Evolutionary conservation across 352 stramenopile species (phyloP).

Genomic region (Phytophthora ohioensis): DNA sequence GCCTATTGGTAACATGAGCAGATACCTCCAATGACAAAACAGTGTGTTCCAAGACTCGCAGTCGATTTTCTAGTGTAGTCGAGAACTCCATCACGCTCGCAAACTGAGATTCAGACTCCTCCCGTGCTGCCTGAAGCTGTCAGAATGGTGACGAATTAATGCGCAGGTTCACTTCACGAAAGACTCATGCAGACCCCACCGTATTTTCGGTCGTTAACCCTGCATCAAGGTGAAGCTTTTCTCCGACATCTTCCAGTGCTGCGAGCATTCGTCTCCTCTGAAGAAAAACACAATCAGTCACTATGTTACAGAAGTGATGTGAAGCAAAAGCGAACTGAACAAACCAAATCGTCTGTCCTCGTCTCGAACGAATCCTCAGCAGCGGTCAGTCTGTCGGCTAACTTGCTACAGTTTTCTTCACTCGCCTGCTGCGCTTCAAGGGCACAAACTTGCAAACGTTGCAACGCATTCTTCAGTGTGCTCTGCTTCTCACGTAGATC

Average conservation of each 20-base stretch:
- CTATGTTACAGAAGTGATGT: background rate
- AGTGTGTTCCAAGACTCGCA: constrained; percentile 38
- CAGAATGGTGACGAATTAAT: background rate
- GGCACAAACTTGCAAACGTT: constrained; percentile 54
- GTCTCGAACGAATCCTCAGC: constrained; percentile 56
- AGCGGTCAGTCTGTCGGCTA: constrained; percentile 48
- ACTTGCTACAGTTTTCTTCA: constrained; percentile 37
- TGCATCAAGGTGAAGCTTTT: constrained; percentile 31
- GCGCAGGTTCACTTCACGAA: background rate
- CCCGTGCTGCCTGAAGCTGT: constrained; percentile 27
- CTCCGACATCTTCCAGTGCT: constrained; percentile 33
- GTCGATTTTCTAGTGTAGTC: constrained; percentile 34
- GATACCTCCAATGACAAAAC: constrained; percentile 33
- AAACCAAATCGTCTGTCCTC: constrained; percentile 67
- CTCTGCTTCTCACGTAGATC: constrained; percentile 61
- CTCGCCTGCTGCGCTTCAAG: constrained; percentile 49
- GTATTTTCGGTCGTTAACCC: constrained; percentile 19
- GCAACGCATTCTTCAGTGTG: constrained; percentile 55
- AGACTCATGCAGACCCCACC: constrained; percentile 10
- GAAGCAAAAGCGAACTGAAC: background rate
- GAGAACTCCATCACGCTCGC: constrained; percentile 30
- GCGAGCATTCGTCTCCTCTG: constrained; percentile 37
- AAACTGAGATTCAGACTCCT: constrained; percentile 31
- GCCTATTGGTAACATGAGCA: too few species aligned
- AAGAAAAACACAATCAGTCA: constrained; percentile 3